These are phyloP conservation scores for Populus trichocarpa DNA, from an alignment of 441 rosid genomes.

Conservation along the genomic window DNA sequence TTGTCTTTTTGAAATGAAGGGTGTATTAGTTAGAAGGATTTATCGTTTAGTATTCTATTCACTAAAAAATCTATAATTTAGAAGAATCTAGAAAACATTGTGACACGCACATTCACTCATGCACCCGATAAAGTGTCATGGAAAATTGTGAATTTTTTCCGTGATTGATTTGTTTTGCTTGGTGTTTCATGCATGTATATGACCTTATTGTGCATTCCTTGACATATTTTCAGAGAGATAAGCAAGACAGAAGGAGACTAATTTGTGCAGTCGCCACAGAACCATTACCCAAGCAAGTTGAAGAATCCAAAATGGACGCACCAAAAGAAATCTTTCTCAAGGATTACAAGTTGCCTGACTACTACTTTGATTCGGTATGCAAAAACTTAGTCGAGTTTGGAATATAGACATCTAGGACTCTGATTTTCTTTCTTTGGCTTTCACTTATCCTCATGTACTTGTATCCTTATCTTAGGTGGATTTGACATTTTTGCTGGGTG, in stretches of 20 bases:
- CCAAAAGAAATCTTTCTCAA: slow-evolving; percentile 92
- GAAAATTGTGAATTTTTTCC: background rate
- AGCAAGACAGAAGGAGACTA: slow-evolving; percentile 39
- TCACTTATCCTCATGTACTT: slow-evolving; percentile 12
- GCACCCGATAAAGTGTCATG: background rate
- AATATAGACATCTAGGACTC: background rate
- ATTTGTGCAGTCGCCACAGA: slow-evolving; percentile 79
- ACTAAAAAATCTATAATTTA: no score
- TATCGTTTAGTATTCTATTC: no score
- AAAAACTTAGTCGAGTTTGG: background rate
- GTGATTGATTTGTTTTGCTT: background rate
- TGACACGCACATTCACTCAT: no score
- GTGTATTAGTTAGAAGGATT: no score
- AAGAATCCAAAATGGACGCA: slow-evolving; percentile 73
- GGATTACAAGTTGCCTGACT: slow-evolving; percentile 90
- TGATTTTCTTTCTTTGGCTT: slow-evolving; percentile 3
- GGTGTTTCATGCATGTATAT: background rate
- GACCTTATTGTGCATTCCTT: slow-evolving; percentile 2
- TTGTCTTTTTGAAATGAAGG: no score
- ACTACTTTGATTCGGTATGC: slow-evolving; percentile 78
- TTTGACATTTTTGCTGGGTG: slow-evolving; percentile 73
- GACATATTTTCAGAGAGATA: slow-evolving; percentile 46
- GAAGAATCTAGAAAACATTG: no score
- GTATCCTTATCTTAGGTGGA: slow-evolving; percentile 56
- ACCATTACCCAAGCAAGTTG: slow-evolving; percentile 53